Evolutionary conservation across 371 early-diverging fungal species (phyloP).

Genomic region (Apophysomyces sp.): DNA sequence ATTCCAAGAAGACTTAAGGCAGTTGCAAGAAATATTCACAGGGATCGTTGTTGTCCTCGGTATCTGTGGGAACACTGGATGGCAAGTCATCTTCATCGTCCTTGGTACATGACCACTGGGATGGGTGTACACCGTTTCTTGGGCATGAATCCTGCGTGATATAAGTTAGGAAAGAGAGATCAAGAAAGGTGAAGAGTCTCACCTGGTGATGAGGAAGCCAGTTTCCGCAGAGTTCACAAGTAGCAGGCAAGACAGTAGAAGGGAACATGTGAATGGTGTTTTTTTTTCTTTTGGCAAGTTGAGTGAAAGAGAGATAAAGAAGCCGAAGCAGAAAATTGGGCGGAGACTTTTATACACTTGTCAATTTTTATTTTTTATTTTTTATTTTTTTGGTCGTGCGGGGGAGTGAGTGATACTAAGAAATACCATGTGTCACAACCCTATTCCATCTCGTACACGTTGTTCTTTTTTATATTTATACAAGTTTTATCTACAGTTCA

Average conservation of each 20-base stretch:
- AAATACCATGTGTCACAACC: background rate
- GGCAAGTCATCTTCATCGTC: background rate
- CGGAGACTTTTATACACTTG: constrained; percentile 4
- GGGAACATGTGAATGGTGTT: too few species aligned
- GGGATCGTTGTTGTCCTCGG: background rate
- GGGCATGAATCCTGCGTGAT: constrained; percentile 1
- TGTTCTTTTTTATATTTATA: constrained; percentile 1
- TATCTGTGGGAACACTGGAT: background rate
- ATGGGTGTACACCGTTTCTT: background rate
- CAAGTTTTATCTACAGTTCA: background rate
- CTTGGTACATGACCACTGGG: background rate
- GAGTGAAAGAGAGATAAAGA: background rate
- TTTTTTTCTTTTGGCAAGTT: too few species aligned
- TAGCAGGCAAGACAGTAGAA: constrained; percentile 14
- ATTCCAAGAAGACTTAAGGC: background rate
- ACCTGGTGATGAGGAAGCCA: constrained; percentile 30
- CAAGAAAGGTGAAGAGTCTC: background rate
- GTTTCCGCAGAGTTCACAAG: constrained; percentile 31
- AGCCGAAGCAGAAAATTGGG: background rate
- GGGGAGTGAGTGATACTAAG: constrained; percentile 1
- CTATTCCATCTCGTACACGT: background rate
- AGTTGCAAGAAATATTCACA: background rate
- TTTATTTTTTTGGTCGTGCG: background rate
- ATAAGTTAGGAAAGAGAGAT: background rate
- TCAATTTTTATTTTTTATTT: background rate